Conservation (phyloP, 2,329 filamentous ascomycete genomes). For the Didymella arachidicola region DNA sequence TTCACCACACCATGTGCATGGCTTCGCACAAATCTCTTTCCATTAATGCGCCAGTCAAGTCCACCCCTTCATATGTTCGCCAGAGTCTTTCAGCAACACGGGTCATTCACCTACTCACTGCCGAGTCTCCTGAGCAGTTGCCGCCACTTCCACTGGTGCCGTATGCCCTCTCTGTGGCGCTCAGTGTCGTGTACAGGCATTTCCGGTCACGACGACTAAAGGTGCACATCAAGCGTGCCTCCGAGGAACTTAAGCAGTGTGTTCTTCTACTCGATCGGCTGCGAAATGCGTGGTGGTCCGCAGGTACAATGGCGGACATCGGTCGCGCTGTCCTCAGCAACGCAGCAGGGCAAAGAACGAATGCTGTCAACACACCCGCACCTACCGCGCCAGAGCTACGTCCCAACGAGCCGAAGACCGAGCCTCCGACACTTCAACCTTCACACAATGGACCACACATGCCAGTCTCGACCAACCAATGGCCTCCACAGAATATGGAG, state of each 20-base stretch:
- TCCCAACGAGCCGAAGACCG: conserved; percentile 30
- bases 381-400: conserved; percentile 31
- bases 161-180: conserved; percentile 63
- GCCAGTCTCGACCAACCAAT: conserved; percentile 28
- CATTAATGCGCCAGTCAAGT: conserved; percentile 55
- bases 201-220: conserved; percentile 61
- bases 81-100: conserved; percentile 64
- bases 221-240: conserved; percentile 57
- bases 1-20: conserved; percentile 65
- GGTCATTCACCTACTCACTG: conserved; percentile 61
- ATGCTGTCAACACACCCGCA: conserved; percentile 46
- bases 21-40: conserved; percentile 61
- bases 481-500: conserved; percentile 34
- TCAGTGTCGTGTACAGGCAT: conserved; percentile 65
- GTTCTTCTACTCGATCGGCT: conserved; percentile 55
- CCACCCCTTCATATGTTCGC: conserved; percentile 61
- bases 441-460: conserved; percentile 26
- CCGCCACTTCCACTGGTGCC: conserved; percentile 64
- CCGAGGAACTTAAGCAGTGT: conserved; percentile 55
- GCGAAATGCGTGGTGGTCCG: conserved; percentile 56
- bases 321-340: conserved; percentile 51
- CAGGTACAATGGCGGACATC: conserved; percentile 56
- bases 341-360: conserved; percentile 48
- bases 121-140: conserved; percentile 55
- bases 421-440: conserved; percentile 29